Conservation (phyloP, 768 basidiomycete species). For the Rhodotorula diobovata region DNA sequence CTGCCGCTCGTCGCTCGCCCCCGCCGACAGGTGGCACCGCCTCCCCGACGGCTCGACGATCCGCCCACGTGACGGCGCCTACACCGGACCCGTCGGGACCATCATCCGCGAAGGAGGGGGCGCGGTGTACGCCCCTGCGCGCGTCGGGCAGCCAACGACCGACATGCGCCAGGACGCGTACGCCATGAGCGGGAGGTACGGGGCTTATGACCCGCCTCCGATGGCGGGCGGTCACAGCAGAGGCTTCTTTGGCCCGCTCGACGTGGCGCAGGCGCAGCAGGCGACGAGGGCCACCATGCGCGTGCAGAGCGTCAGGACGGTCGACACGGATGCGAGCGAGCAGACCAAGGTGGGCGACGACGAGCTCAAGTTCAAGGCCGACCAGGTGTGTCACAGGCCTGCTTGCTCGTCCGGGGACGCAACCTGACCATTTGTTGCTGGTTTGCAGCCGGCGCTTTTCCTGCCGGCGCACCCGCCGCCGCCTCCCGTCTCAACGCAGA, state of each 20-base stretch:
- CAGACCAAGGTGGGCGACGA: background rate
- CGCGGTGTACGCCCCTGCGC: background rate
- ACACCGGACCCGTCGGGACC: background rate
- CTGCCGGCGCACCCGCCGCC: background rate
- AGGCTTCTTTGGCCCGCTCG: background rate
- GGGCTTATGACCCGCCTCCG: slow-evolving; percentile 1
- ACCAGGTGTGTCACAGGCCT: background rate
- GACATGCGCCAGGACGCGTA: background rate
- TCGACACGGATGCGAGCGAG: background rate
- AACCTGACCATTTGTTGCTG: background rate
- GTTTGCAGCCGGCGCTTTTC: background rate
- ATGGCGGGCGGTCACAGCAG: background rate
- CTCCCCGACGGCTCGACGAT: background rate
- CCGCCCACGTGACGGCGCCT: background rate
- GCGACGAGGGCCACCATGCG: no score
- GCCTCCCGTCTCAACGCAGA: background rate
- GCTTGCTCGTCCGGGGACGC: background rate
- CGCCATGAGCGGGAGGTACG: background rate
- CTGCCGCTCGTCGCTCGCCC: background rate
- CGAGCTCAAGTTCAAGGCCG: background rate
- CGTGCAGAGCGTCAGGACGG: background rate
- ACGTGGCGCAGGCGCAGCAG: background rate
- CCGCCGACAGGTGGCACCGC: background rate
- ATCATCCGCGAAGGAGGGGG: background rate
- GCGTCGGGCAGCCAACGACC: background rate